Conservation (phyloP, 108 stramenopile species). For the Nitzschia putrida region DNA sequence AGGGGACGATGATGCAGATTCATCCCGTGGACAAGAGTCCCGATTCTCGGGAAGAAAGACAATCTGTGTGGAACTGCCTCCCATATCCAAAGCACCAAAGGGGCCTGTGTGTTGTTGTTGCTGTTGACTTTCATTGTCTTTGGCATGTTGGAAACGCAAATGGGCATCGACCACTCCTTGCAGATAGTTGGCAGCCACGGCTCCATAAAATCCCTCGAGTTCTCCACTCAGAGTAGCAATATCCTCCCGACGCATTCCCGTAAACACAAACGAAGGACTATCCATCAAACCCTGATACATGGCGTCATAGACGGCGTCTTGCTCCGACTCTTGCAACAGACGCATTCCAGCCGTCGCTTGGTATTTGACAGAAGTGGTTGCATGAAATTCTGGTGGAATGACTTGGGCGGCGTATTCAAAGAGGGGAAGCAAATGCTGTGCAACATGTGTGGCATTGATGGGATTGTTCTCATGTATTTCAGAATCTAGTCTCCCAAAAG, state of each 20-base stretch:
- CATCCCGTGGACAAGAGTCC: not conserved
- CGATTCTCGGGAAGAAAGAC: slow-evolving; percentile 52
- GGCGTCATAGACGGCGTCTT: slow-evolving; percentile 73
- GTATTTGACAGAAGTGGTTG: slow-evolving; percentile 68
- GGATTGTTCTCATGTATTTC: slow-evolving; percentile 28
- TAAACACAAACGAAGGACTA: slow-evolving; percentile 55
- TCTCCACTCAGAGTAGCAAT: slow-evolving; percentile 80
- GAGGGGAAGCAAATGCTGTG: slow-evolving; percentile 77
- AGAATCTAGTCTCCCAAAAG: slow-evolving; percentile 54
- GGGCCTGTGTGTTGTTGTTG: slow-evolving; percentile 34
- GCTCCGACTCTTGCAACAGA: slow-evolving; percentile 57
- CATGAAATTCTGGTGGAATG: slow-evolving; percentile 66
- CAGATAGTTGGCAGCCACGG: slow-evolving; percentile 85
- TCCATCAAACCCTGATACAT: slow-evolving; percentile 70
- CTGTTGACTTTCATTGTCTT: slow-evolving; percentile 36
- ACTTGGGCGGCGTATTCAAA: slow-evolving; percentile 79
- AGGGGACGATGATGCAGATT: slow-evolving; percentile 11
- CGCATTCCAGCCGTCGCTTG: slow-evolving; percentile 90
- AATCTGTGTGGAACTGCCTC: slow-evolving; percentile 85
- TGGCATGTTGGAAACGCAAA: slow-evolving; percentile 40
- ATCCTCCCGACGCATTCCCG: slow-evolving; percentile 52
- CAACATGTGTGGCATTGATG: slow-evolving; percentile 36
- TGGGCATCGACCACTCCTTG: slow-evolving; percentile 75
- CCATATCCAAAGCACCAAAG: slow-evolving; percentile 87
- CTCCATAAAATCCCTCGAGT: slow-evolving; percentile 83